Conservation (phyloP, 495 filamentous ascomycete species). For the Penicillium atrosanguineum region DNA sequence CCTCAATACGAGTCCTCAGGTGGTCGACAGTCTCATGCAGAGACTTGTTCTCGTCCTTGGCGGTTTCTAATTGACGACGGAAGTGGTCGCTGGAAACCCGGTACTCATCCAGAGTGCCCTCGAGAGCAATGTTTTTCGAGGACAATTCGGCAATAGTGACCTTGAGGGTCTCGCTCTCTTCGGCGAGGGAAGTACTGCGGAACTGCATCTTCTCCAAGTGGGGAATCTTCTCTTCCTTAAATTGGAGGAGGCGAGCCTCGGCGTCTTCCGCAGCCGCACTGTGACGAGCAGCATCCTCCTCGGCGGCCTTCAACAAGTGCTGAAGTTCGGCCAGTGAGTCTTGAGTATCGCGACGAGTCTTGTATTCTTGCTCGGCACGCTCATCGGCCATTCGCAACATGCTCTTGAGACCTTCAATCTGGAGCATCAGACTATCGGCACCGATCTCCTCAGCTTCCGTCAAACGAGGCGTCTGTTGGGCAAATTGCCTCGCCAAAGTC, state of each 20-base stretch:
- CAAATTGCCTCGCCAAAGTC: constrained; percentile 39
- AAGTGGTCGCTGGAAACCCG: constrained; percentile 54
- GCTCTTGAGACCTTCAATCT: constrained; percentile 51
- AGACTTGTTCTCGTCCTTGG: constrained; percentile 54
- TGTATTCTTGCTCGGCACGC: constrained; percentile 59
- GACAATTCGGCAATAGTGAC: constrained; percentile 62
- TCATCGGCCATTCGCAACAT: constrained; percentile 52
- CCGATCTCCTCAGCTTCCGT: constrained; percentile 47
- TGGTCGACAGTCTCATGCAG: constrained; percentile 65
- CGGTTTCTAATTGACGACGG: constrained; percentile 53
- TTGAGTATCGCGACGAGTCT: constrained; percentile 63
- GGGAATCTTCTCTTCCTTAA: constrained; percentile 52
- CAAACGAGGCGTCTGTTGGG: constrained; percentile 28
- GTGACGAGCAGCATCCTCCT: constrained; percentile 69
- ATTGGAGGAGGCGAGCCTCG: constrained; percentile 51
- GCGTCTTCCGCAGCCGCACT: constrained; percentile 67
- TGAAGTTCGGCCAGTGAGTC: constrained; percentile 71
- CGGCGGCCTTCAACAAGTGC: constrained; percentile 66
- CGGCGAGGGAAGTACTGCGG: constrained; percentile 60
- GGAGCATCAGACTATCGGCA: constrained; percentile 51
- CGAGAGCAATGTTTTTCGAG: constrained; percentile 54
- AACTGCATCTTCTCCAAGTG: constrained; percentile 51
- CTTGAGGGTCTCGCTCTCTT: constrained; percentile 61
- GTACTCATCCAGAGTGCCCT: constrained; percentile 61
- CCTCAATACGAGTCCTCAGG: constrained; percentile 73